phyloP scores from a whole-genome alignment of 768 basidiomycete species.

The Leccinum longicurvipes region DNA sequence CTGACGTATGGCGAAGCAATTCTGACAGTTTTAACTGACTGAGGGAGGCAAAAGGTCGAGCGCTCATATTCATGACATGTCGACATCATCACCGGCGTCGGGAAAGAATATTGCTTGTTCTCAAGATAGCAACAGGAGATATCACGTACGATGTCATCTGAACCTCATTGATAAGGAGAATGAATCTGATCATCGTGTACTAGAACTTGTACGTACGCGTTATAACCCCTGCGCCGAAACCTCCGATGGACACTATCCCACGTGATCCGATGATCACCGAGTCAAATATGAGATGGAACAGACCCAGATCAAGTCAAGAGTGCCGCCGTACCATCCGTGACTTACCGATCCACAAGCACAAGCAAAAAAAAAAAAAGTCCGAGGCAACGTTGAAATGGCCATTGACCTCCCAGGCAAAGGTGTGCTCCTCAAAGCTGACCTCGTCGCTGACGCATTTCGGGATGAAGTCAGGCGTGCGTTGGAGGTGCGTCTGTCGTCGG shows the following conservation, averaged over 20 bases:
- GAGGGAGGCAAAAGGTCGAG: background rate
- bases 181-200: too few species aligned
- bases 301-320: too few species aligned
- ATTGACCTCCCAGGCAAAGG: constrained; percentile 52
- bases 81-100: background rate
- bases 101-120: background rate
- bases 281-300: too few species aligned
- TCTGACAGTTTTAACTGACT: background rate
- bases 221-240: background rate
- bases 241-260: constrained; percentile 1
- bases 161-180: too few species aligned
- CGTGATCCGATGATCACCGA: constrained; percentile 9
- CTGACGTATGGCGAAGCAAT: background rate
- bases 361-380: background rate
- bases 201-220: background rate
- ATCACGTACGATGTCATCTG: too few species aligned
- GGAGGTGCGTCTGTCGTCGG: background rate
- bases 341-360: background rate
- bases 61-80: background rate
- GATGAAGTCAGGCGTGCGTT: constrained; percentile 48
- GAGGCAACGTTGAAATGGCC: constrained; percentile 23
- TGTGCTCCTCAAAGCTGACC: constrained; percentile 74
- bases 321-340: too few species aligned
- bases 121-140: too few species aligned
- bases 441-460: constrained; percentile 67